Evolutionary conservation across 192 early-diverging fungal species (phyloP).

Genomic region (Backusella circina): DNA sequence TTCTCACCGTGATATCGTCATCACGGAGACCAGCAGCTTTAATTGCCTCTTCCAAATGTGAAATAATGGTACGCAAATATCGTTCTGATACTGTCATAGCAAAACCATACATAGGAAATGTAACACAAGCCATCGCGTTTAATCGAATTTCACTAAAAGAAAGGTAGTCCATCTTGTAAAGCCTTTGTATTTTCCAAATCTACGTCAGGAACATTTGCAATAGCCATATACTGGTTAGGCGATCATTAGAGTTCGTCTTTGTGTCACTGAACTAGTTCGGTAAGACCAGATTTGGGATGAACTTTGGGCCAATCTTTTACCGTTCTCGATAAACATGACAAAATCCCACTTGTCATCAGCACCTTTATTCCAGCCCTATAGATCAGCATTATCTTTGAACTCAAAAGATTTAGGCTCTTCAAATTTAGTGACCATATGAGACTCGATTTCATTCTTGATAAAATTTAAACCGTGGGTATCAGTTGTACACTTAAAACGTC

Average conservation of each 20-base stretch:
- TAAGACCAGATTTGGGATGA: conserved; percentile 71
- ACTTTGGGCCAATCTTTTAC: conserved; percentile 71
- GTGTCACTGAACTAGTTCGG: conserved; percentile 68
- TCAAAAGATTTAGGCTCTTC: conserved; percentile 63
- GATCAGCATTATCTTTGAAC: conserved; percentile 85
- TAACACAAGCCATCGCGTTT: conserved; percentile 91
- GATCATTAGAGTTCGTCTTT: conserved; percentile 79
- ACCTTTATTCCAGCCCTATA: conserved; percentile 85
- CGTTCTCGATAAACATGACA: conserved; percentile 87
- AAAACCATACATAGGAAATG: conserved; percentile 87
- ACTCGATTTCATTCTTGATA: conserved; percentile 82
- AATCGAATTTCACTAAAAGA: conserved; percentile 70
- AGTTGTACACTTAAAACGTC: conserved; percentile 95
- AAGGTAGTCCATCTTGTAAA: conserved; percentile 73
- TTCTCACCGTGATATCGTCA: conserved; percentile 86
- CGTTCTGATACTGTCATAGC: conserved; percentile 95
- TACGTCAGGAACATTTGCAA: conserved; percentile 68
- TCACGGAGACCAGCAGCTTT: conserved; percentile 73
- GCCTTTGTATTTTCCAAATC: conserved; percentile 66
- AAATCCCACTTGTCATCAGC: conserved; percentile 68
- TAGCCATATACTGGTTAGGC: conserved; percentile 86
- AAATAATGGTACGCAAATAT: conserved; percentile 80
- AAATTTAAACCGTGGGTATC: conserved; percentile 89
- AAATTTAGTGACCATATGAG: conserved; percentile 70
- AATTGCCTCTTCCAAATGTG: conserved; percentile 71